Base-by-base conservation (phyloP, 495 filamentous ascomycete species). In the Penicillium angulare region DNA sequence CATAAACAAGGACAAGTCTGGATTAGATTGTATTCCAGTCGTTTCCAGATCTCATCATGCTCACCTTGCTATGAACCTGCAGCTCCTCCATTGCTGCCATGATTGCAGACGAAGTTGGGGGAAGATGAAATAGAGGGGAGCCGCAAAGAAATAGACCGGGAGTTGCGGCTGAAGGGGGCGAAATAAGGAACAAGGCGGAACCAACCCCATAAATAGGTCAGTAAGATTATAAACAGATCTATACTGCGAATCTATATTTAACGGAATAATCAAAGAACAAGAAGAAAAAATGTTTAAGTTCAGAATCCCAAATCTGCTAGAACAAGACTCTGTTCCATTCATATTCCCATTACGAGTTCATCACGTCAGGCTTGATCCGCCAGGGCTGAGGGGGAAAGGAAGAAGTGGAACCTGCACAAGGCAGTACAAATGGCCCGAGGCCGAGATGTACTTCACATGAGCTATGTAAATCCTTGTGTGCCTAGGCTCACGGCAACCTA, bases 1-100 rank as follows among this genome's bases (percentile, higher is more conserved):
- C 35, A n/a, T 49, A 15, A 49, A 35, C 38, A 39, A 26, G 35
- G 34, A 36, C 40, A 38, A 24, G 9, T 18, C 22, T 1, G 42
- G 15, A 24, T 44, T 44, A 32, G 15, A 29, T 20, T 43, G 31
- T 1, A 43, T 23, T 12, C 15, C n/a, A 31, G 15, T 6, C 9
- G 23, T 21, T 8, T 5, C 23, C n/a, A 5, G 15, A 23, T 23
- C 18, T 27, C 23, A 2, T n/a, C 3, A n/a, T 23, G 56, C 80
- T 52, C 78, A 95, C 93, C 84, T 91, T 97, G 84, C 90, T 95
- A 67, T 96, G 93, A 53, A 98, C 88, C 69, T 97, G 93, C 54
- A 98, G 75, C 76, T 96, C 90, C 77, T 98, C 93, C 80, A 97
- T 95, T 60, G 88, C 89, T 35, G 89, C 89, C 89, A 95, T 95